A percentile compares a stretch with the other conserved stretches of the same genome.
Evolutionary conservation across 2,329 filamentous ascomycete genomes (phyloP).

Genomic region (Hypoxylon sp.): DNA sequence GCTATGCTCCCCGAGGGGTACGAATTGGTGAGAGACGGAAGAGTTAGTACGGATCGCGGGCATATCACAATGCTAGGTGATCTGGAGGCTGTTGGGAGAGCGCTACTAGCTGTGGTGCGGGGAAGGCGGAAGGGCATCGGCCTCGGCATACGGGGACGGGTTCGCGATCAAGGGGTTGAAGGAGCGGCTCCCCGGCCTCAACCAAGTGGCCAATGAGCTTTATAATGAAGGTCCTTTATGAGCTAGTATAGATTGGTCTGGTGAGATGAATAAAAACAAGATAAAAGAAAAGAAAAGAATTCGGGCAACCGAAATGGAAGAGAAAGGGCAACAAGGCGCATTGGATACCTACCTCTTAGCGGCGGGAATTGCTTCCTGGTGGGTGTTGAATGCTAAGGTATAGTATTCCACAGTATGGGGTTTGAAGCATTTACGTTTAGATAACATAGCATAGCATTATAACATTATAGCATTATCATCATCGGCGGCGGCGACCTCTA

Average conservation of each 20-base stretch:
- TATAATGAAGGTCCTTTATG: neutral
- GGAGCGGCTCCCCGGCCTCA: neutral
- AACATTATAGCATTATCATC: neutral
- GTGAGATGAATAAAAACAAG: neutral
- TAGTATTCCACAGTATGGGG: slow-evolving; percentile 11
- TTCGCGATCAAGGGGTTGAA: neutral
- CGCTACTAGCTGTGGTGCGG: slow-evolving; percentile 76
- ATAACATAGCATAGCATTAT: slow-evolving; percentile 26
- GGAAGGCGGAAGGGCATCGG: slow-evolving; percentile 83
- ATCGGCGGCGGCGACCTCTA: neutral
- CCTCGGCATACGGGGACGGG: slow-evolving; percentile 59
- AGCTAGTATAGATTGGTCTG: slow-evolving; percentile 8
- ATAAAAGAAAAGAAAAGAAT: slow-evolving; percentile 7
- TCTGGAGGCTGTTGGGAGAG: slow-evolving; percentile 82
- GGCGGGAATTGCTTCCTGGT: neutral
- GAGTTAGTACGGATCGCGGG: slow-evolving; percentile 85
- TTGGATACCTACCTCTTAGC: slow-evolving; percentile 16
- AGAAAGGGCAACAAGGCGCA: slow-evolving; percentile 23
- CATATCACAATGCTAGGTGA: slow-evolving; percentile 92
- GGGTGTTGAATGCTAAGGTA: neutral
- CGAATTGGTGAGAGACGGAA: slow-evolving; percentile 77
- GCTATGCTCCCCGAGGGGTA: slow-evolving; percentile 90
- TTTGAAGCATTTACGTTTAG: slow-evolving; percentile 8
- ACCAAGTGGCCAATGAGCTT: neutral
- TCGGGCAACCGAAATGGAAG: slow-evolving; percentile 37